Evolutionary conservation across 768 basidiomycete species (phyloP), one percentile per base, ranked within the genome.

Genomic region (Sarcodon sp.): DNA sequence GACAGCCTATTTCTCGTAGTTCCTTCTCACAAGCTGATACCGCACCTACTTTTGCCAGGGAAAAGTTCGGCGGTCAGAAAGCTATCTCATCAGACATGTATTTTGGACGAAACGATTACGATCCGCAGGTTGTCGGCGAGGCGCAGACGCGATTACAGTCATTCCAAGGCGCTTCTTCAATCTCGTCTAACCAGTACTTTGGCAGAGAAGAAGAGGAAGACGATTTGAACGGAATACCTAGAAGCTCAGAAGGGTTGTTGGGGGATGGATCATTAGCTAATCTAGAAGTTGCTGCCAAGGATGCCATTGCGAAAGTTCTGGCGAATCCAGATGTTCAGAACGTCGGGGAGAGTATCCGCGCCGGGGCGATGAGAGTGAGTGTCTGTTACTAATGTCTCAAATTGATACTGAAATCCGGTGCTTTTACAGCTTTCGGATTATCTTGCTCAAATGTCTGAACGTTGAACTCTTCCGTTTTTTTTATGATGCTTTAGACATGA

Each of bases 51-150:
- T 77, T 76, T 13, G 94, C 96, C 1, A 79, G 92, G 49, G 85
- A 93, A 7, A 89, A 87, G 57, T 99, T 98, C 62, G 88, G 90
- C 2, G 63, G 59, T 50, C 96, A 98, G 62, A 99, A 97, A 61
- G 91, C 78, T 47, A 99, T 99, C 62, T 97, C 93, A 5, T 94
- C 91, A 3, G 96, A 98, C 59, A 91, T 92, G 87, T 97, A 84
- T 70, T 98, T 98, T 61, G 90, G 83, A 18, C 77, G 94, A 37
- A 85, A 86, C 44, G 64, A 80, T 16, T 97, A 96, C 66, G 93
- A 98, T 59, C 78, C 88, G 1, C 57, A 62, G 35, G 71, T 79
- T 3, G 57, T 75, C 37, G 65, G 70, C 43, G 91, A 97, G 65
- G 92, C 92, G 5, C 85, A 89, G 58, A 65, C 73, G 9, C 80